These are phyloP conservation scores for Lachancea thermotolerans DNA, from an alignment of 805 yeast genomes.

Conservation along the genomic window DNA sequence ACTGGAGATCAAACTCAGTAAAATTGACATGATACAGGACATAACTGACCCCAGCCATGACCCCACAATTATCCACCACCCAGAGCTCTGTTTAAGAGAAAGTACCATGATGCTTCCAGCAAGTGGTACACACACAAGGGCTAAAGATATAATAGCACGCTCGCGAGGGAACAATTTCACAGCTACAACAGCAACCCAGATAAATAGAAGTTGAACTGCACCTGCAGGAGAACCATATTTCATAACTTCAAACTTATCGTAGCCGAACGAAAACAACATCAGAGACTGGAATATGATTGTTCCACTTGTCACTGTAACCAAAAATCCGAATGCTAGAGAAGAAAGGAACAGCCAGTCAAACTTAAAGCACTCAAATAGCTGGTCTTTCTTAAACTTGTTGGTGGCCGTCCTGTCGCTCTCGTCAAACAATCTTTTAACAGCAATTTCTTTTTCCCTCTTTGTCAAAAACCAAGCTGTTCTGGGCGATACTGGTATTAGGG, in stretches of 20 bases:
- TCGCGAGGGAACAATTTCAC: constrained; percentile 8
- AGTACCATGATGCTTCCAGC: constrained; percentile 8
- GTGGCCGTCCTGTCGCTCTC: constrained; percentile 1
- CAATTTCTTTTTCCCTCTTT: constrained; percentile 2
- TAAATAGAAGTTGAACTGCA: constrained; percentile 7
- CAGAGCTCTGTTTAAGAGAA: background rate
- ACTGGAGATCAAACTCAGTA: constrained; percentile 8
- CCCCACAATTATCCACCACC: constrained; percentile 9
- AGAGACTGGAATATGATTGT: constrained; percentile 7
- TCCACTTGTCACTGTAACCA: constrained; percentile 5
- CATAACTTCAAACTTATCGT: constrained; percentile 6
- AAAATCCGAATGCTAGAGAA: constrained; percentile 4
- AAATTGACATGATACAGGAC: constrained; percentile 6
- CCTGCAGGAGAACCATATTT: constrained; percentile 8
- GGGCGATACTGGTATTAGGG: background rate
- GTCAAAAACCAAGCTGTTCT: constrained; percentile 1
- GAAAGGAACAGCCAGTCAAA: constrained; percentile 7
- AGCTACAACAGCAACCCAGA: constrained; percentile 7
- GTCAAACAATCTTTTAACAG: background rate
- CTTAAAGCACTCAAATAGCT: constrained; percentile 1
- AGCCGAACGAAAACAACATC: constrained; percentile 6
- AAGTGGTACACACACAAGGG: constrained; percentile 4
- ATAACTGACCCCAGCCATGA: constrained; percentile 8
- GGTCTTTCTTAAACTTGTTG: background rate
- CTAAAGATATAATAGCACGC: constrained; percentile 1